phyloP scores from a whole-genome alignment of 441 rosid genomes.

The Kokia cookei region DNA sequence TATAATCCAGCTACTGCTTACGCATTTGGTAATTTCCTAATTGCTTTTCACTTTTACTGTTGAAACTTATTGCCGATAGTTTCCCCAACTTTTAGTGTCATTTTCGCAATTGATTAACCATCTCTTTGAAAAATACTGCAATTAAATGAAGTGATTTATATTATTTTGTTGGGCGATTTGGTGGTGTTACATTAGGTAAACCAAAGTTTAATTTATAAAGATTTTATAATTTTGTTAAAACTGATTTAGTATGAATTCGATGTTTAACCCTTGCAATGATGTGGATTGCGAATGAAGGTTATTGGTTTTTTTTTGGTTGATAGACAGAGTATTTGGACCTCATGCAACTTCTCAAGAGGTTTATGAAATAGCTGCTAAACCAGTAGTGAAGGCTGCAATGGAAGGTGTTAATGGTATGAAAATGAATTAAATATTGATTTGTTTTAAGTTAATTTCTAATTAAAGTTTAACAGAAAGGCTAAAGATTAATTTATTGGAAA shows the following conservation, averaged over 20 bases:
- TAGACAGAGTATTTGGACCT: conserved; percentile 94
- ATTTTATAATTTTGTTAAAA: neutral
- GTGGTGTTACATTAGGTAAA: neutral
- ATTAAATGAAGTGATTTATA: neutral
- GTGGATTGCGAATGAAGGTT: neutral
- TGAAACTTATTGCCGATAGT: neutral
- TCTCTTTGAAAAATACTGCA: neutral
- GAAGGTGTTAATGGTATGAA: conserved; percentile 93
- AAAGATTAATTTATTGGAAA: neutral
- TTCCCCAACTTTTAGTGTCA: neutral
- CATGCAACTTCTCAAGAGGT: conserved; percentile 75
- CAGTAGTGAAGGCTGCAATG: conserved; percentile 96
- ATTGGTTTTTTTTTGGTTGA: conserved; percentile 12
- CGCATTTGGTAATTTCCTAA: conserved; percentile 68
- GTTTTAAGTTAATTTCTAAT: neutral
- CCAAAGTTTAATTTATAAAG: neutral
- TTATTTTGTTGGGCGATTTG: neutral
- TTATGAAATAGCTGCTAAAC: conserved; percentile 90
- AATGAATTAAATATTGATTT: neutral
- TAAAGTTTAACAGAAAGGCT: neutral
- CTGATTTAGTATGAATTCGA: neutral
- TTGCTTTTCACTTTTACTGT: neutral
- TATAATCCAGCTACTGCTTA: conserved; percentile 81
- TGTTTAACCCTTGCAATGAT: neutral
- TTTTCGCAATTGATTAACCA: neutral